Conservation (phyloP, 2,329 filamentous ascomycete genomes). For the Neopestalotiopsis sp. region DNA sequence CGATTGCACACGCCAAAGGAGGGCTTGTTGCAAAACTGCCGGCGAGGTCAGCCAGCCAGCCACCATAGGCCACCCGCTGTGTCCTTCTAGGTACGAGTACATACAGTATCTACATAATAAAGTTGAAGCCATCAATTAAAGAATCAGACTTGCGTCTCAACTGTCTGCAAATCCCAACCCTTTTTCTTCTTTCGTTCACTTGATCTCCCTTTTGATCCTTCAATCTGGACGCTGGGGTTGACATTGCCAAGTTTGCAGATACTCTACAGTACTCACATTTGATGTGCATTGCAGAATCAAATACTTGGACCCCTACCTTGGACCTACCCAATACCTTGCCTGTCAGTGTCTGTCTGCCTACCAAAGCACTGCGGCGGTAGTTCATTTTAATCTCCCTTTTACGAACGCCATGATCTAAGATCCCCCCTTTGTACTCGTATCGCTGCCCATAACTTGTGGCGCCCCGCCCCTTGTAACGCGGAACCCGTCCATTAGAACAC, state of each 20-base stretch:
- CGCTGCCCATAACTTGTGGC: neutral
- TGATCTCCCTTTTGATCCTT: neutral
- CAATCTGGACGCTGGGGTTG: neutral
- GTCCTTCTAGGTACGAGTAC: neutral
- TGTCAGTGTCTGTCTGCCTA: neutral
- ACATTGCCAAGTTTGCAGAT: no score
- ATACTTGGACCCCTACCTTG: neutral
- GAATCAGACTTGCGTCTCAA: constrained; percentile 4
- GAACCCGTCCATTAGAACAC: constrained; percentile 5
- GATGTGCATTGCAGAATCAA: neutral
- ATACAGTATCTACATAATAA: neutral
- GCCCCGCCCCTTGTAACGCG: constrained; percentile 4
- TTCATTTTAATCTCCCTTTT: constrained; percentile 14
- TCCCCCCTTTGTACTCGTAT: constrained; percentile 11
- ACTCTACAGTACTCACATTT: neutral
- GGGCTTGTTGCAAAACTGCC: neutral
- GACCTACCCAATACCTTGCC: neutral
- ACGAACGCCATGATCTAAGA: constrained; percentile 14
- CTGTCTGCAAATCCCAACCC: neutral
- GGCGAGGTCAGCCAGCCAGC: neutral
- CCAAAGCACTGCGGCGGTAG: neutral
- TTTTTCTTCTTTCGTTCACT: neutral
- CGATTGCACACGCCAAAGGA: no score
- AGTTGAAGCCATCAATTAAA: constrained; percentile 8
- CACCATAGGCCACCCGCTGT: neutral